Percentiles rank a stretch among this genome's conserved stretches.
These are phyloP conservation scores for Alternaria angustiovoidea DNA, from an alignment of 2,329 filamentous ascomycete genomes.

Conservation along the genomic window DNA sequence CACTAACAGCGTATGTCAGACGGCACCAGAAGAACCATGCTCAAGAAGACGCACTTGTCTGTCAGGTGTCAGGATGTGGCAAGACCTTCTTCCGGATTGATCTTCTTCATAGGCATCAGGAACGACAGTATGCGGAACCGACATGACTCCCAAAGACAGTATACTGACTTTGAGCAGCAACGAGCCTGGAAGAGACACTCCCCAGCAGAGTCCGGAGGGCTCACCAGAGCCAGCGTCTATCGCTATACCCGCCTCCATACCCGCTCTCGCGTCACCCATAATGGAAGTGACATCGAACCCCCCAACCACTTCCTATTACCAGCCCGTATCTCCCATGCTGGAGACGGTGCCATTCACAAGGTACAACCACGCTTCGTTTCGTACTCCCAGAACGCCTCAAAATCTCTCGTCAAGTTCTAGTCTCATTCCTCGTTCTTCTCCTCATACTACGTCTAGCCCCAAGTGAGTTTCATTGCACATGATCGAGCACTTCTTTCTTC, in stretches of 20 bases:
- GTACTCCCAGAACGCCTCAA: slow-evolving; percentile 50
- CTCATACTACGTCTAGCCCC: slow-evolving; percentile 32
- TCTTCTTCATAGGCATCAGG: slow-evolving; percentile 55
- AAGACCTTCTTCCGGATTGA: slow-evolving; percentile 56
- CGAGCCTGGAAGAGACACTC: slow-evolving; percentile 37
- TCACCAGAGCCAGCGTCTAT: slow-evolving; percentile 26
- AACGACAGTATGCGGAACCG: slow-evolving; percentile 53
- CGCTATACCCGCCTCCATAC: slow-evolving; percentile 22
- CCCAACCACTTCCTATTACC: slow-evolving; percentile 26
- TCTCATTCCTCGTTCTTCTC: slow-evolving; percentile 44
- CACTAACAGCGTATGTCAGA: slow-evolving; percentile 35
- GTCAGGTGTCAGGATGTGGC: slow-evolving; percentile 52
- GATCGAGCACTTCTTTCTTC: slow-evolving; percentile 17
- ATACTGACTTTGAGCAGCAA: slow-evolving; percentile 37
- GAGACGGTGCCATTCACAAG: slow-evolving; percentile 42
- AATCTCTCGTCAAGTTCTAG: slow-evolving; percentile 37
- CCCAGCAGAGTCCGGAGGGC: slow-evolving; percentile 35
- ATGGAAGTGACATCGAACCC: slow-evolving; percentile 24
- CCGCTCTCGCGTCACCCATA: slow-evolving; percentile 26
- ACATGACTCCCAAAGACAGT: background rate
- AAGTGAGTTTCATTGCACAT: slow-evolving; percentile 50
- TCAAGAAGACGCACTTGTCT: slow-evolving; percentile 51
- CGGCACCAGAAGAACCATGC: slow-evolving; percentile 59
- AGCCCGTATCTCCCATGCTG: slow-evolving; percentile 34
- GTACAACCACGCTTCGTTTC: slow-evolving; percentile 49